Evolutionary conservation across 306 rosid genomes (phyloP), one percentile per base, ranked within the genome.

Genomic region (Delonix regia): DNA sequence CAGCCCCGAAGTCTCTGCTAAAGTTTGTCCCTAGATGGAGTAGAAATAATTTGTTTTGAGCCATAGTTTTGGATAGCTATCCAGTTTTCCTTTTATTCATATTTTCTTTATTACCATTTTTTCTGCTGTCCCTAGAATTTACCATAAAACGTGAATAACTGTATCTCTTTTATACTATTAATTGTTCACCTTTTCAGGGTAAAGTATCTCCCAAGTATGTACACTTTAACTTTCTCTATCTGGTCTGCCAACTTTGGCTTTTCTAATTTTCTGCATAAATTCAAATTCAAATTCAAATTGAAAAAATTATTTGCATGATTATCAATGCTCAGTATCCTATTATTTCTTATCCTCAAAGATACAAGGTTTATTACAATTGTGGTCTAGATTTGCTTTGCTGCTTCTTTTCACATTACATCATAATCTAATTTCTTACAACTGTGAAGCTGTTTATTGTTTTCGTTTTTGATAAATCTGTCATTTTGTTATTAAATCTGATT

Each of bases 341-440:
- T n/a, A 14, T 2, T 19, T 69, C 57, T 44, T 30, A 25, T 68
- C 25, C 30, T 65, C 9, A 38, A 38, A 38, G 74, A n/a, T 48
- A 48, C 16, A 22, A 30, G 49, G 42, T 70, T 78, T 49, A 55
- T 71, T 45, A 62, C 51, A 56, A 73, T 38, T 53, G n/a, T 80
- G 71, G 60, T 41, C 39, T 44, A 44, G 49, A 10, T 77, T 6
- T 75, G 24, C 56, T 53, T 72, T 39, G 49, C 15, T 77, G 21
- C 24, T 6, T 44, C 16, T 27, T 8, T 61, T 71, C 44, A 38
- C 75, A 56, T 48, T 6, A 42, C 69, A n/a, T 72, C 11, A 19
- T 80, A 75, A 47, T 59, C 63, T 41, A 67, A 7, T 16, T 6
- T 42, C 39, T 44, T 68, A 49, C 48, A 71, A 57, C 34, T 73